Evolutionary conservation across 805 yeast species (phyloP), one percentile per base, ranked within the genome.

Genomic region (Candida nonsorbophila): DNA sequence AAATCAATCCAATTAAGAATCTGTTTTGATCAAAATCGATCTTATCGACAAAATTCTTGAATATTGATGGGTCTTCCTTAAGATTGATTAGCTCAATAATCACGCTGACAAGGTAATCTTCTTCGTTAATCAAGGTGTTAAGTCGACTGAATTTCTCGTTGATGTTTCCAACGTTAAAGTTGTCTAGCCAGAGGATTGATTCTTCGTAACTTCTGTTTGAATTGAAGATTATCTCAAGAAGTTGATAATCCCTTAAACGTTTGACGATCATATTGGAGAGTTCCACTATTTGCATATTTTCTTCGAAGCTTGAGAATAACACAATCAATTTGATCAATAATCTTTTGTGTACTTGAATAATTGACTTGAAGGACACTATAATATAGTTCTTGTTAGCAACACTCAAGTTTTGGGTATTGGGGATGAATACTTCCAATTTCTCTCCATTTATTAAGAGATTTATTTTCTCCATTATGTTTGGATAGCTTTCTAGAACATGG

Each of bases 11-110:
- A 16, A 49, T 47, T 24, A 64, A 50, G 22, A 58, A 54, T 16
- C 43, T 34, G 24, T 39, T 36, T 5, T 28, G 14, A 29, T 53
- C 55, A 22, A 53, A 33, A 34, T 67, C 66, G 29, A 77, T 53
- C 28, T 57, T 55, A 3, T 55, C 44, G 7, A 67, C 52, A 27
- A 79, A 52, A 11, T 55, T 41, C 1, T 54, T 36, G 18, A 66
- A 63, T 36, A 75, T 72, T 5, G 73, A 53, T 5, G 45, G 38
- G 44, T 50, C 49, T 16, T 73, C 60, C 36, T 49, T 54, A 20
- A 41, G 44, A 22, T 46, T 56, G 22, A 54, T 47, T 20, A 52
- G 45, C 16, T 45, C 52, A 15, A 58, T 47, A 16, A 55, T 53
- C 6, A 55, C 52, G 19, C 62, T 62, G 10, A 62, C 59, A 7